Conservation (phyloP, 1,284 basidiomycete species). For the Fistulina hepatica region DNA sequence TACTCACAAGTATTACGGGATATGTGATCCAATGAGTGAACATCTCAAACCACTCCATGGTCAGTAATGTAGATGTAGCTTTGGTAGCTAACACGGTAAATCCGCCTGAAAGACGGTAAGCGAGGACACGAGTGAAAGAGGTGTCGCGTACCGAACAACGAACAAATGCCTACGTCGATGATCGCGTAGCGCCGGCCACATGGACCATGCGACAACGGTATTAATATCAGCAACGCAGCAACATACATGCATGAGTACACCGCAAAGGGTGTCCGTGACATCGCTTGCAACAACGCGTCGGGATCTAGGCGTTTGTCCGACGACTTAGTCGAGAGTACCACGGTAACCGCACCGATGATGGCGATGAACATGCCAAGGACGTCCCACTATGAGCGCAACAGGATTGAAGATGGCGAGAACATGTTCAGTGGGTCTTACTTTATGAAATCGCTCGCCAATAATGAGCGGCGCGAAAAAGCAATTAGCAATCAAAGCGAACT, state of each 20-base stretch:
- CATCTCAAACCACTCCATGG: slow-evolving; percentile 62
- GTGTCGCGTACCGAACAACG: slow-evolving; percentile 60
- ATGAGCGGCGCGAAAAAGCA: slow-evolving; percentile 89
- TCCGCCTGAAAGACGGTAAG: slow-evolving; percentile 44
- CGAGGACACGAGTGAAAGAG: neutral
- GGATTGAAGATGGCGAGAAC: slow-evolving; percentile 3
- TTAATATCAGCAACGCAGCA: slow-evolving; percentile 44
- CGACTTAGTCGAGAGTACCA: slow-evolving; percentile 75
- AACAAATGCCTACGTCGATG: slow-evolving; percentile 84
- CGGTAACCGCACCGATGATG: slow-evolving; percentile 78
- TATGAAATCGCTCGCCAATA: slow-evolving; percentile 68
- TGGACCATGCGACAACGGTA: slow-evolving; percentile 46
- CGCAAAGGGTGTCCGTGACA: slow-evolving; percentile 63
- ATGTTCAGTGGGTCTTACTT: slow-evolving; percentile 35
- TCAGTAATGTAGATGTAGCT: slow-evolving; percentile 79
- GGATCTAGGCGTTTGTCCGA: slow-evolving; percentile 64
- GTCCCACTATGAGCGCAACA: slow-evolving; percentile 36
- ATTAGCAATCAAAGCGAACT: slow-evolving; percentile 90
- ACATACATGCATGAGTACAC: slow-evolving; percentile 61
- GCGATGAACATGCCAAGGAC: slow-evolving; percentile 81
- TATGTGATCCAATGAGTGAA: slow-evolving; percentile 75
- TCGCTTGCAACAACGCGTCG: slow-evolving; percentile 56
- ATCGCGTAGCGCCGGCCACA: slow-evolving; percentile 64
- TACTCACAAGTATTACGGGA: slow-evolving; percentile 49
- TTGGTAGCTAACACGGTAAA: slow-evolving; percentile 95